Evolutionary conservation across 1,284 basidiomycete species (phyloP).

Genomic region (Trichosporon inkin): DNA sequence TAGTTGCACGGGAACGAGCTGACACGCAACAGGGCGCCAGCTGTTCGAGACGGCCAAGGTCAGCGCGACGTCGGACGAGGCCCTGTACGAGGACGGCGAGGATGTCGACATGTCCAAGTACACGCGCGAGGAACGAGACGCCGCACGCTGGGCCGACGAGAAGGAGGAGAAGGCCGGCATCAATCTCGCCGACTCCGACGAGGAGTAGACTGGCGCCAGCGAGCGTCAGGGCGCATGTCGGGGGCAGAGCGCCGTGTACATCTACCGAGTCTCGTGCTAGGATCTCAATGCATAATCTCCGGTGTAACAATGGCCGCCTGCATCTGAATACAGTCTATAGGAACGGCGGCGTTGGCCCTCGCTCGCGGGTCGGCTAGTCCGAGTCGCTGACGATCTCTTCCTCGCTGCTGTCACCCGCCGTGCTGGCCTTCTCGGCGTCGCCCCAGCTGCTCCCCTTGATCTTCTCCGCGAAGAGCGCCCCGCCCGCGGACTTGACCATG

Average conservation of each 20-base stretch:
- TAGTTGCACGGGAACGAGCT: constrained; percentile 11
- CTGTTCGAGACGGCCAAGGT: constrained; percentile 76
- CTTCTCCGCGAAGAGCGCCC: constrained; percentile 47
- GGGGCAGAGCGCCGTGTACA: neutral
- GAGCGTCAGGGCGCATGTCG: no score
- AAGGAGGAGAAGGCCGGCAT: constrained; percentile 49
- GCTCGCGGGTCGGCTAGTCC: constrained; percentile 4
- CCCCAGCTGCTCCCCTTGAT: constrained; percentile 35
- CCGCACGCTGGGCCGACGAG: constrained; percentile 62
- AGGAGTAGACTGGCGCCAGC: no score
- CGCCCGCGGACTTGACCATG: constrained; percentile 40
- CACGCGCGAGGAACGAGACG: constrained; percentile 61
- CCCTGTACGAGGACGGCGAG: constrained; percentile 70
- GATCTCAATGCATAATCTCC: neutral
- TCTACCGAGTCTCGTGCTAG: neutral
- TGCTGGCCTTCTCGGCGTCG: constrained; percentile 24
- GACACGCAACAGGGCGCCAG: constrained; percentile 64
- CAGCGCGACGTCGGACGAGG: constrained; percentile 66
- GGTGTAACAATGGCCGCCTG: neutral
- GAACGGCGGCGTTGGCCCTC: no score
- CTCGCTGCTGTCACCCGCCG: constrained; percentile 25
- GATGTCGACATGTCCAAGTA: constrained; percentile 85
- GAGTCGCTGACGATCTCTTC: constrained; percentile 27
- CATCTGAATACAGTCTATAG: constrained; percentile 8
- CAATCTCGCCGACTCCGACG: constrained; percentile 16